These are phyloP conservation scores for Cylindrotheca fusiformis DNA, from an alignment of 108 stramenopile species.

Conservation along the genomic window DNA sequence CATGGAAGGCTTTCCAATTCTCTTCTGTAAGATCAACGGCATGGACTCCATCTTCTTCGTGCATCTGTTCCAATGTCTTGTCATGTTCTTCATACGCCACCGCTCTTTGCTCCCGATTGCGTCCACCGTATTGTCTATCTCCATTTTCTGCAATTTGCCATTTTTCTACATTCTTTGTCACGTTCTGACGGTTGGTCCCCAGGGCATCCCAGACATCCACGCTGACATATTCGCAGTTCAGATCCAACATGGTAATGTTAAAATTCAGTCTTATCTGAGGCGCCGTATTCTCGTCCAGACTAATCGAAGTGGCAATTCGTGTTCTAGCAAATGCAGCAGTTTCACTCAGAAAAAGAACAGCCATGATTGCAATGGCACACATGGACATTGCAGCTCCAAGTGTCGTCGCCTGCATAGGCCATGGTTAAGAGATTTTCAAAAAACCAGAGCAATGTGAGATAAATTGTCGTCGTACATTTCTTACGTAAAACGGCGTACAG, in stretches of 20 bases:
- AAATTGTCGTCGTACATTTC: constrained; percentile 7
- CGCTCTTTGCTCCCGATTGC: constrained; percentile 90
- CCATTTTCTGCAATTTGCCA: constrained; percentile 92
- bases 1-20: constrained; percentile 58
- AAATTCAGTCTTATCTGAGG: constrained; percentile 90
- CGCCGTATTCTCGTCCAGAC: constrained; percentile 86
- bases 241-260: constrained; percentile 86
- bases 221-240: constrained; percentile 88
- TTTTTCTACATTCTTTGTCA: constrained; percentile 97
- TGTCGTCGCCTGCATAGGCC: constrained; percentile 61
- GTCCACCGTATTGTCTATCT: constrained; percentile 82
- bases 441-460: no score
- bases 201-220: constrained; percentile 92
- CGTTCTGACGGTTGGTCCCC: constrained; percentile 95
- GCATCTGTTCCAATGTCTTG: constrained; percentile 75
- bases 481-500: constrained; percentile 5
- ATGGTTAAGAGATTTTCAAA: constrained; percentile 2
- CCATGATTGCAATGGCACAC: constrained; percentile 83
- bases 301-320: constrained; percentile 72
- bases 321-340: constrained; percentile 87
- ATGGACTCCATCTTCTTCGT: constrained; percentile 65
- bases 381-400: constrained; percentile 85
- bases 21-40: constrained; percentile 58
- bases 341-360: constrained; percentile 89
- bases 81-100: constrained; percentile 89